Evolutionary conservation across 1,284 basidiomycete genomes (phyloP).

Genomic region (Ceratobasidium sp.): DNA sequence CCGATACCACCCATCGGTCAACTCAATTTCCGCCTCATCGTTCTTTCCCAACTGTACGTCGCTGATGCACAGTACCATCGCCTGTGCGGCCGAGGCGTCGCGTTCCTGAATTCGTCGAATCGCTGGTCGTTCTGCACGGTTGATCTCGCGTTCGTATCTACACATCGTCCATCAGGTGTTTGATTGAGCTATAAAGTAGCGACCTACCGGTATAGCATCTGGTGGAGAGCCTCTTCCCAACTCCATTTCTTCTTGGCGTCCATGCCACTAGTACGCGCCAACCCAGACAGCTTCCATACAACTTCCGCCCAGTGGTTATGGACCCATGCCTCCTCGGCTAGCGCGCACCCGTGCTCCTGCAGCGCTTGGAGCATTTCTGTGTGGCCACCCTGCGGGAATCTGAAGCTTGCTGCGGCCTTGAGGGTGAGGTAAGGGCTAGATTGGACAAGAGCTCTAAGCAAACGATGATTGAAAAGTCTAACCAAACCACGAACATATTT

Average conservation of each 20-base stretch:
- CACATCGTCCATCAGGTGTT: not conserved
- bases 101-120: conserved; percentile 78
- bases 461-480: conserved; percentile 38
- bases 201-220: conserved; percentile 83
- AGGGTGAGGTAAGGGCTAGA: conserved; percentile 35
- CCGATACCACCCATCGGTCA: conserved; percentile 97
- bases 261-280: conserved; percentile 74
- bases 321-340: conserved; percentile 81
- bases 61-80: conserved; percentile 87
- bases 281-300: conserved; percentile 92
- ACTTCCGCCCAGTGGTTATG: conserved; percentile 90
- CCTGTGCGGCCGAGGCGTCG: conserved; percentile 71
- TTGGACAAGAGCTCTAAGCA: conserved; percentile 34
- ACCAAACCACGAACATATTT: conserved; percentile 34
- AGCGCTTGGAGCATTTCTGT: conserved; percentile 62
- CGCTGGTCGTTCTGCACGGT: conserved; percentile 78
- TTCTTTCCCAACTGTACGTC: conserved; percentile 48
- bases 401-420: conserved; percentile 37
- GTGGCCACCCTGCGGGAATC: conserved; percentile 53
- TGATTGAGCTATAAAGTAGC: not conserved
- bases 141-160: conserved; percentile 91
- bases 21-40: conserved; percentile 62
- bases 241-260: conserved; percentile 71
- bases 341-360: conserved; percentile 58
- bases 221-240: conserved; percentile 78